Evolutionary conservation across 768 basidiomycete species (phyloP).

Genomic region (Mycena kentingensis): DNA sequence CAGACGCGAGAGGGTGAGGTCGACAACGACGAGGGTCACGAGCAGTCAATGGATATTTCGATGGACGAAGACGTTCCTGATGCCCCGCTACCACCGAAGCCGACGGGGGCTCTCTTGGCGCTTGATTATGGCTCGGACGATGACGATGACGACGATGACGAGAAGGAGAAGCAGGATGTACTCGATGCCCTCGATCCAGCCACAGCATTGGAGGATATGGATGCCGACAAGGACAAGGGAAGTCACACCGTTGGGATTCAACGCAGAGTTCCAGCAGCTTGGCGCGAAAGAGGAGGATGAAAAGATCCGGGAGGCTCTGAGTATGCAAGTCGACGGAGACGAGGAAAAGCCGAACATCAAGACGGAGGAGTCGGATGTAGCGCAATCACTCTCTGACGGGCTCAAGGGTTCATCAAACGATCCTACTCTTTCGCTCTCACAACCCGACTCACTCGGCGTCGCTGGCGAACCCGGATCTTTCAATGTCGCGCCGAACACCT

Average conservation of each 20-base stretch:
- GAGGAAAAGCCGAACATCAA: slow-evolving; percentile 7
- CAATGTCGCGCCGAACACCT: slow-evolving; percentile 26
- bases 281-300: too few relatives aligned
- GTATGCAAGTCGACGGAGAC: slow-evolving; percentile 33
- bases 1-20: too few relatives aligned
- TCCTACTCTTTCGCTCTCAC: slow-evolving; percentile 54
- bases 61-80: slow-evolving; percentile 19
- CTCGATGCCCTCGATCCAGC: slow-evolving; percentile 63
- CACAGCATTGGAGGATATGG: slow-evolving; percentile 56
- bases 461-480: slow-evolving; percentile 31
- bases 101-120: slow-evolving; percentile 39
- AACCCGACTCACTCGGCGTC: slow-evolving; percentile 41
- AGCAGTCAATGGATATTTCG: slow-evolving; percentile 31
- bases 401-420: slow-evolving; percentile 60
- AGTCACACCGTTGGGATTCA: slow-evolving; percentile 22
- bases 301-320: slow-evolving; percentile 6
- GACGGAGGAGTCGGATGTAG: slow-evolving; percentile 27
- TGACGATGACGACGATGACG: slow-evolving; percentile 63
- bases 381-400: slow-evolving; percentile 30
- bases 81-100: slow-evolving; percentile 1
- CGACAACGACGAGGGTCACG: slow-evolving; percentile 21
- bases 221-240: slow-evolving; percentile 38
- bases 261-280: slow-evolving; percentile 28
- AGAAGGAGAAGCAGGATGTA: slow-evolving; percentile 53
- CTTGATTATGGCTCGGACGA: slow-evolving; percentile 65